Evolutionary conservation across 2,329 filamentous ascomycete species (phyloP), one percentile per base, ranked within the genome.

Genomic region (Aspergillus ibericus): DNA sequence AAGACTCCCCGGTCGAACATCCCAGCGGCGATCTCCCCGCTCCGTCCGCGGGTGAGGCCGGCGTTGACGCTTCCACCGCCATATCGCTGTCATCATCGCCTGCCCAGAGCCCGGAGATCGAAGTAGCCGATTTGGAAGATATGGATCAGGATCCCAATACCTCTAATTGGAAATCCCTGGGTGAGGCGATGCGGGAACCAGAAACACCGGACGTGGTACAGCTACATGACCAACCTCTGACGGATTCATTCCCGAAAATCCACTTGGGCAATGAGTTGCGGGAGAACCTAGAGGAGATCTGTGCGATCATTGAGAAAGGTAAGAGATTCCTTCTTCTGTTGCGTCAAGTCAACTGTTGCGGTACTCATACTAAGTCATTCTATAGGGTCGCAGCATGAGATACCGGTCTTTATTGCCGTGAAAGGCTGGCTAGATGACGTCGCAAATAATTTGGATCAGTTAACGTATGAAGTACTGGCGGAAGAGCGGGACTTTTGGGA

Each of bases 81-180:
- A 75, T 79, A 50, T 78, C 77, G 7, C 70, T 80, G 48, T 70
- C 74, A 9, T 80, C 78, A 4, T 78, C 79, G 15, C 74, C 78
- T 12, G 70, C 73, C 18, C 72, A 73, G 44, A 81, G 78, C 54
- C 78, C 77, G 10, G 75, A 80, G 56, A 81, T 82, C 32, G 80
- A 82, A 66, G 78, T 81, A 15, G 78, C 79, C 7, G 78, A 81
- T 44, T 67, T 76, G 16, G 80, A 82, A 68, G 81, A 82, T 57
- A 78, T 79, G 65, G 77, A 79, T 53, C 77, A 81, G 63, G 78
- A 81, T 53, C 74, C 77, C 2, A 75, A 75, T 29, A 72, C 74
- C 18, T 78, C 78, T 8, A 77, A 68, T 60, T 82, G 79, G 80
- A 74, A 70, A 58, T 67, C 71, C 3, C 59, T 78, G 54, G 73